A percentile compares a stretch with the other conserved stretches of the same genome.
Evolutionary conservation across 441 rosid species (phyloP).

Genomic region (Metrosideros polymorpha): DNA sequence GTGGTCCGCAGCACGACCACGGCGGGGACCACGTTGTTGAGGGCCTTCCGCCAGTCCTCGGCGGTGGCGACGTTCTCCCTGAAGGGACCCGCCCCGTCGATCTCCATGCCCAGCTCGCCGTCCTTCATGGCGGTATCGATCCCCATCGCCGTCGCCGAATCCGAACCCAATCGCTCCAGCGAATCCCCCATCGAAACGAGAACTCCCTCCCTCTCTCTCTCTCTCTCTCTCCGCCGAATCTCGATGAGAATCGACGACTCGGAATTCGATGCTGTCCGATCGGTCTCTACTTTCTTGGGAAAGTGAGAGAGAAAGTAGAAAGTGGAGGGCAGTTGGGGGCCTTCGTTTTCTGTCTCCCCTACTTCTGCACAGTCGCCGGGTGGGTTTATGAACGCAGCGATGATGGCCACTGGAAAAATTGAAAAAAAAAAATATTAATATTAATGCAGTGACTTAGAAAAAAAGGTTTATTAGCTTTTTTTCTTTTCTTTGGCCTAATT

Average conservation of each 20-base stretch:
- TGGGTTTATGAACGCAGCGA: neutral
- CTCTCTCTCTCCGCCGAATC: neutral
- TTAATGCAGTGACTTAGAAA: neutral
- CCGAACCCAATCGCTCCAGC: conserved; percentile 44
- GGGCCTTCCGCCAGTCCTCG: conserved; percentile 77
- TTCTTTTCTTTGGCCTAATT: neutral
- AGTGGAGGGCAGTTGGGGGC: neutral
- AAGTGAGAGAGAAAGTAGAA: neutral
- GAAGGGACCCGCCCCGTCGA: conserved; percentile 43
- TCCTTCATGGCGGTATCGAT: conserved; percentile 38
- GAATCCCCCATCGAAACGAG: conserved; percentile 41
- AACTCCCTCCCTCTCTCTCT: neutral
- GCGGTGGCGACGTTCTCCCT: conserved; percentile 50
- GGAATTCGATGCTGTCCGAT: neutral
- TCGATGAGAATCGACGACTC: neutral
- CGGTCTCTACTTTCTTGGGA: conserved; percentile 1
- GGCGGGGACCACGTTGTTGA: conserved; percentile 71
- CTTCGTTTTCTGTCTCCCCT: neutral
- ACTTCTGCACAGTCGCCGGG: neutral
- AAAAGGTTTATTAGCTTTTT: neutral
- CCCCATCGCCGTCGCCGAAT: conserved; percentile 23
- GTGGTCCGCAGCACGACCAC: conserved; percentile 80
- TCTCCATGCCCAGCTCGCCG: conserved; percentile 50
- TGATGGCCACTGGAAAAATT: neutral
- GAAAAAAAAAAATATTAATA: neutral